Evolutionary conservation across 2,329 filamentous ascomycete species (phyloP).

Genomic region (Juglanconis juglandina): DNA sequence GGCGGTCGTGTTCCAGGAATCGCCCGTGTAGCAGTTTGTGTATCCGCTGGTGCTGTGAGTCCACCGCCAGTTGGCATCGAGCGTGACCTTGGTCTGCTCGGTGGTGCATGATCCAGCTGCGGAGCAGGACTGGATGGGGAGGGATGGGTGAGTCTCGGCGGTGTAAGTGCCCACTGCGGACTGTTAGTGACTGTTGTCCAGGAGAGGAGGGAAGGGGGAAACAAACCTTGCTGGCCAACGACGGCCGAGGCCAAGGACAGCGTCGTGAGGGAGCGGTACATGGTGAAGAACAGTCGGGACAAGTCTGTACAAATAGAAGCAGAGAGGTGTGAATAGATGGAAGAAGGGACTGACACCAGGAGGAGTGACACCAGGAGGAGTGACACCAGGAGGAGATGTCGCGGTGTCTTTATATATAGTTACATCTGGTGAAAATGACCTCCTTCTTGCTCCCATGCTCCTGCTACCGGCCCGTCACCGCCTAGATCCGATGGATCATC

Average conservation of each 20-base stretch:
- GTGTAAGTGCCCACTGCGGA: constrained; percentile 34
- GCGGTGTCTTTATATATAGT: constrained; percentile 1
- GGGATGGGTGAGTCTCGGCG: constrained; percentile 41
- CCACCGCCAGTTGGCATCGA: constrained; percentile 60
- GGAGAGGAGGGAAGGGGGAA: background rate
- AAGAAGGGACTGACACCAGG: background rate
- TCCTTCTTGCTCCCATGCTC: background rate
- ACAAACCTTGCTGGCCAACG: constrained; percentile 27
- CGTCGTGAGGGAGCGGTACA: constrained; percentile 22
- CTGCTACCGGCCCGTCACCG: background rate
- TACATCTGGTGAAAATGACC: background rate
- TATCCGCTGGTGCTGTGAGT: constrained; percentile 44
- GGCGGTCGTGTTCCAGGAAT: constrained; percentile 42
- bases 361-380: background rate
- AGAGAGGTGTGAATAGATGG: background rate
- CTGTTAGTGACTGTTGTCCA: constrained; percentile 4
- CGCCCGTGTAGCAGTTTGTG: constrained; percentile 49
- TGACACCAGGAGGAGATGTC: background rate
- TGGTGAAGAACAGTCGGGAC: constrained; percentile 8
- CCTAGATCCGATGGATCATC: constrained; percentile 11
- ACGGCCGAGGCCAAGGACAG: constrained; percentile 27
- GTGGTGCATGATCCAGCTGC: constrained; percentile 38
- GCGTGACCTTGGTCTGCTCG: constrained; percentile 41
- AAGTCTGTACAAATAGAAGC: background rate
- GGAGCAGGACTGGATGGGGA: constrained; percentile 47